Evolutionary conservation across 352 stramenopile genomes (phyloP).

Genomic region (Bremia lactucae): DNA sequence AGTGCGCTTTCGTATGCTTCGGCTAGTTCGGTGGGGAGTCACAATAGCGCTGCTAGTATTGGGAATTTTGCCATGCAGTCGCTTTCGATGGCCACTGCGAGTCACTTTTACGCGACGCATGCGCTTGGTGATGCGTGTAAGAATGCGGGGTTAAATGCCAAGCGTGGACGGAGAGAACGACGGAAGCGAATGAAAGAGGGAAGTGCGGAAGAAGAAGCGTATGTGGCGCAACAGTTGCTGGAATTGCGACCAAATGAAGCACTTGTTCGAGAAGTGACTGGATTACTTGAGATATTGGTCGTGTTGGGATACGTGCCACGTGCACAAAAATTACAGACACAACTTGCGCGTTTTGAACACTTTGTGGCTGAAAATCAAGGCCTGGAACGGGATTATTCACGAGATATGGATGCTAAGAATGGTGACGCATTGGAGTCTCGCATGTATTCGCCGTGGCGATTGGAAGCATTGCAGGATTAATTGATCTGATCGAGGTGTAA

Average conservation of each 20-base stretch:
- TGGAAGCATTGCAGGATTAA: constrained; percentile 14
- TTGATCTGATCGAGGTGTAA: too few species aligned
- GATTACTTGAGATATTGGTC: constrained; percentile 43
- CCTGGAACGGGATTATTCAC: background rate
- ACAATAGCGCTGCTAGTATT: constrained; percentile 58
- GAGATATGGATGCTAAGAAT: background rate
- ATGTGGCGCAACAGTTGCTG: constrained; percentile 38
- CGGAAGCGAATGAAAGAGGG: constrained; percentile 59
- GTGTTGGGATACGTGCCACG: constrained; percentile 30
- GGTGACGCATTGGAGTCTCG: background rate
- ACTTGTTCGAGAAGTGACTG: constrained; percentile 24
- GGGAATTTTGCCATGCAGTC: constrained; percentile 63
- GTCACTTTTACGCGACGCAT: constrained; percentile 65
- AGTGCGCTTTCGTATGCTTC: constrained; percentile 55
- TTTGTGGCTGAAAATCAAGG: constrained; percentile 11
- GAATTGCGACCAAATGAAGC: constrained; percentile 27
- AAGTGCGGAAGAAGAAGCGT: constrained; percentile 54
- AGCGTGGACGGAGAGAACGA: constrained; percentile 41
- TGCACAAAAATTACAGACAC: constrained; percentile 34
- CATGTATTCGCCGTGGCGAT: constrained; percentile 15
- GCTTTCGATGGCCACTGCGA: constrained; percentile 42
- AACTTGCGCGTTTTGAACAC: constrained; percentile 33
- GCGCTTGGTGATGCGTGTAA: constrained; percentile 19
- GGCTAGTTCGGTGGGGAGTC: constrained; percentile 61
- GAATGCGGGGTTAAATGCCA: constrained; percentile 26